phyloP scores from a whole-genome alignment of 202 grass and related monocot species.

The Musa balbisiana region DNA sequence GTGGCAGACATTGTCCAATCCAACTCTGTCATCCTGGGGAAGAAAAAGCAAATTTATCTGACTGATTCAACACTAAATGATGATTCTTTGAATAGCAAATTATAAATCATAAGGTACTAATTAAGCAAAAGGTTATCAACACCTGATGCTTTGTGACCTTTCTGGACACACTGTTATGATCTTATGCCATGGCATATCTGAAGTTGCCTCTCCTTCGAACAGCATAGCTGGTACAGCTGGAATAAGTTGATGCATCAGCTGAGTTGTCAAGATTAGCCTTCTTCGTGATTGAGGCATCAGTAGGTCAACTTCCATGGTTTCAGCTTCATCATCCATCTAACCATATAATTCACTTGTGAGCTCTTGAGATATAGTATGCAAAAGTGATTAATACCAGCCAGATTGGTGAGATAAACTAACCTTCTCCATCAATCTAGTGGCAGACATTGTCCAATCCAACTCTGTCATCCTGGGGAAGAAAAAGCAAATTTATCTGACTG shows the following conservation, averaged over 20 bases:
- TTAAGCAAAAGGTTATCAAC: conserved; percentile 12
- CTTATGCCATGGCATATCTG: conserved; percentile 67
- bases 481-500: conserved; percentile 27
- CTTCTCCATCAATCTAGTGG: conserved; percentile 95
- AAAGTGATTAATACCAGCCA: conserved; percentile 11
- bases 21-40: conserved; percentile 54
- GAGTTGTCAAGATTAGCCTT: conserved; percentile 69
- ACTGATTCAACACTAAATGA: conserved; percentile 17
- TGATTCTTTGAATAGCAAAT: neutral
- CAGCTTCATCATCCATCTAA: conserved; percentile 64
- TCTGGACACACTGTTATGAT: conserved; percentile 38
- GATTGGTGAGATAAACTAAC: conserved; percentile 32
- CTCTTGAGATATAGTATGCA: neutral
- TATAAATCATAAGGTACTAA: neutral
- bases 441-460: conserved; percentile 78
- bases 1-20: conserved; percentile 85
- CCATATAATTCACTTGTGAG: conserved; percentile 9
- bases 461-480: conserved; percentile 49
- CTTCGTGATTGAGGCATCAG: conserved; percentile 43
- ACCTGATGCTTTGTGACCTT: conserved; percentile 68
- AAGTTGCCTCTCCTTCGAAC: conserved; percentile 73
- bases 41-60: conserved; percentile 28
- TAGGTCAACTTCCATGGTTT: conserved; percentile 58
- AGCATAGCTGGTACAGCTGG: conserved; percentile 68
- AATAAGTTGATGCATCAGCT: conserved; percentile 83